Evolutionary conservation across 2,329 filamentous ascomycete species (phyloP).

Genomic region (Emergomyces pasteurianus): DNA sequence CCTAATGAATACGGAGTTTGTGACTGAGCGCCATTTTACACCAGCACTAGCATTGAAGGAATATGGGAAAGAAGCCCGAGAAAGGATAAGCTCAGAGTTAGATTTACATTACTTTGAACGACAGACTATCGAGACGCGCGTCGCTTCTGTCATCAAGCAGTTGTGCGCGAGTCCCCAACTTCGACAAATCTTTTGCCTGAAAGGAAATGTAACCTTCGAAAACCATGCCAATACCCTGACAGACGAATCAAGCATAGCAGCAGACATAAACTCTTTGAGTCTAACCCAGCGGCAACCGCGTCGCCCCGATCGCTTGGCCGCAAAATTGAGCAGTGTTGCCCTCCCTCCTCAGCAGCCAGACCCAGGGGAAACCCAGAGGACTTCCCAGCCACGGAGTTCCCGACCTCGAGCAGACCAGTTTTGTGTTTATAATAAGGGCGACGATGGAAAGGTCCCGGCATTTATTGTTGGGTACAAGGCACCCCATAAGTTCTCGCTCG

Average conservation of each 20-base stretch:
- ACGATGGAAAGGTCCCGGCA: neutral
- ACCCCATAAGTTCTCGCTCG: neutral
- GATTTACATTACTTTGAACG: neutral
- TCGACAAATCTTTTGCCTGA: neutral
- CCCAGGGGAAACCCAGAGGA: too few relatives aligned
- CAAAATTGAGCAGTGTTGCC: too few relatives aligned
- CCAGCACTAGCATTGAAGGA: neutral
- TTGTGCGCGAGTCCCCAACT: neutral
- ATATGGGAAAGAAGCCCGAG: too few relatives aligned
- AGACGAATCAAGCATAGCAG: too few relatives aligned
- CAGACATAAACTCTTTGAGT: too few relatives aligned
- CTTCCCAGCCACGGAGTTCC: too few relatives aligned
- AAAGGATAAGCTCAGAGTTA: neutral
- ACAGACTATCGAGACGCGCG: neutral
- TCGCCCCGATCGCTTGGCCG: too few relatives aligned
- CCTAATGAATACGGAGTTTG: neutral
- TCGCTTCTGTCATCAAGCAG: neutral
- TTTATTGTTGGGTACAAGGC: neutral
- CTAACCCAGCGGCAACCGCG: too few relatives aligned
- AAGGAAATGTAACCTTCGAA: neutral
- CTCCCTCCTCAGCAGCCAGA: too few relatives aligned
- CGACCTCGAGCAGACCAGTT: conserved; percentile 16
- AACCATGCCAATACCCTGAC: conserved; percentile 4
- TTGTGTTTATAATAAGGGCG: conserved; percentile 18
- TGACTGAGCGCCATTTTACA: neutral